Evolutionary conservation across 805 yeast species (phyloP), one percentile per base, ranked within the genome.

Genomic region (Schwanniomyces vanrijiae): DNA sequence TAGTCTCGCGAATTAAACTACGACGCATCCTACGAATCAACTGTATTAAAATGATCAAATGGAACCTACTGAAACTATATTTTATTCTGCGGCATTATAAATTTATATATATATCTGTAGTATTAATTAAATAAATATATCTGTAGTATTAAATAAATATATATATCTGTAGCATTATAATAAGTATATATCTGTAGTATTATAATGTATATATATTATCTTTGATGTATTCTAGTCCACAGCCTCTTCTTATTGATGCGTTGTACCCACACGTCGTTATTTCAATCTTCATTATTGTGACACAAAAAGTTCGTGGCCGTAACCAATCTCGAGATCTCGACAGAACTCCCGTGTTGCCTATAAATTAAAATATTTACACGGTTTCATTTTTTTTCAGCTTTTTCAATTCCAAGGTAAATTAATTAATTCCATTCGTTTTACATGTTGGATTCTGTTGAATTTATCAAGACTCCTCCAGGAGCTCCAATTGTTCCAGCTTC

Each of bases 381-480:
- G 16, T 31, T 31, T 31, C 6, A 20, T 31, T 31, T 31, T 31
- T 10, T 31, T 31, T 14, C 5, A 31, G 16, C 3, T 31, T 31
- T 26, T 26, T 26, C 4, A 22, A 22, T n/a, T n/a, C 25, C 8
- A 8, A 22, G 25, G 25, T 8, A 28, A 28, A 14, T 31, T 31
- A 16, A 6, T 31, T 13, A 31, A 31, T 31, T 31, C 35, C 35
- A 31, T 14, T 31, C 19, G 20, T 16, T 31, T 14, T 18, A 31
- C 2, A 73, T 71, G 76, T 62, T 73, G 58, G 61, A 66, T 48
- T 60, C 63, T 58, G 70, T 80, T 55, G 78, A 77, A 58, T 85
- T 82, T 65, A 76, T 76, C 60, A 73, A 78, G 58, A 86, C 92
- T 13, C 90, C 90, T 3, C 57, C 42, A 31, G 55, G 48, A 26